A percentile compares a stretch with the other conserved stretches of the same genome.
Conservation (phyloP, 805 yeast genomes). For the Saccharomycopsis sp. region DNA sequence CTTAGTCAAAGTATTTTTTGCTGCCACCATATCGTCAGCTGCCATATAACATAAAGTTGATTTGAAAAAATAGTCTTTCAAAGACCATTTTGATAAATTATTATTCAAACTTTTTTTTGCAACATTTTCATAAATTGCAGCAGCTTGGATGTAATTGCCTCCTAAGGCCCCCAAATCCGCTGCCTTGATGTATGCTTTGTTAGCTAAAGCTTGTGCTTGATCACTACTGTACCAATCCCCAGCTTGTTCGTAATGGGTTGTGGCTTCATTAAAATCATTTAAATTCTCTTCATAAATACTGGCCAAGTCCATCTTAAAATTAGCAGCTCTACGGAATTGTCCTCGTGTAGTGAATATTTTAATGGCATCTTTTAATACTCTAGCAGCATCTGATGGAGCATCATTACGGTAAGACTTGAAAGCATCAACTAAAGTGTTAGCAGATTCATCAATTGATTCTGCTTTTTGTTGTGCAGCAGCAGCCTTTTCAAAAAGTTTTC, state of each 20-base stretch:
- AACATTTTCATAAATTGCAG: constrained; percentile 65
- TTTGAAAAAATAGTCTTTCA: constrained; percentile 86
- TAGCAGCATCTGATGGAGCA: constrained; percentile 68
- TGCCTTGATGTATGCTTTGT: constrained; percentile 77
- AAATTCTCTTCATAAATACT: constrained; percentile 72
- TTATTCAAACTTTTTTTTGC: constrained; percentile 69
- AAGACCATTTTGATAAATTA: constrained; percentile 75
- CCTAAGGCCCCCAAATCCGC: constrained; percentile 79
- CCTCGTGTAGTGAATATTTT: constrained; percentile 81
- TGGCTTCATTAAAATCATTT: constrained; percentile 57
- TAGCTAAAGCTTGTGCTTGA: constrained; percentile 83
- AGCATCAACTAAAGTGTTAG: constrained; percentile 82
- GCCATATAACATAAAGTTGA: constrained; percentile 77
- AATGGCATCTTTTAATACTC: constrained; percentile 66
- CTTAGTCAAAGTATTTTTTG: constrained; percentile 56
- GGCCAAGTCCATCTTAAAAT: constrained; percentile 84
- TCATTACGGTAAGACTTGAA: constrained; percentile 74
- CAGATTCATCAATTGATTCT: constrained; percentile 80
- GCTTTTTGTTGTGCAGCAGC: constrained; percentile 70
- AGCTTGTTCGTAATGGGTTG: constrained; percentile 76
- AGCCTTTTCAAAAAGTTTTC: constrained; percentile 75
- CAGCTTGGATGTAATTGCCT: constrained; percentile 68
- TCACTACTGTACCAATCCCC: constrained; percentile 95
- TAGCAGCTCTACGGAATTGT: constrained; percentile 91
- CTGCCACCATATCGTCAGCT: constrained; percentile 78